A percentile compares a stretch with the other conserved stretches of the same genome.
phyloP scores from a whole-genome alignment of 2,329 filamentous ascomycete species.

The Aspergillus novoparasiticus region DNA sequence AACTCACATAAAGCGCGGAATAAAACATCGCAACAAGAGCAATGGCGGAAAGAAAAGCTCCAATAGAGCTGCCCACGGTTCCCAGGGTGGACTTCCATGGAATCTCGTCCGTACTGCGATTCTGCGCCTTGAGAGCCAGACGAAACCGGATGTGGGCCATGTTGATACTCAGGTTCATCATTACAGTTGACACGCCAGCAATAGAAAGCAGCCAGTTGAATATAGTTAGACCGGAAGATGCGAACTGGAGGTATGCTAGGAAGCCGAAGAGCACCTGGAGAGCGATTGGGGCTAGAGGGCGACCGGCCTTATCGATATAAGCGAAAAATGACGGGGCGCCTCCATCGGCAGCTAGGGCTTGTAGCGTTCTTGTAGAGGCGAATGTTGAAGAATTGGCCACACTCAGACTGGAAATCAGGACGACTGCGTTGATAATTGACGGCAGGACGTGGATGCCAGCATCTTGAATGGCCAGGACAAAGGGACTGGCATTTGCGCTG shows the following conservation, averaged over 20 bases:
- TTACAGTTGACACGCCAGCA: background rate
- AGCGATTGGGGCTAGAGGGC: background rate
- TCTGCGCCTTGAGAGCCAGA: background rate
- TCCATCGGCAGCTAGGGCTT: background rate
- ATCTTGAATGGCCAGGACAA: background rate
- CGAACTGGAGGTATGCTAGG: background rate
- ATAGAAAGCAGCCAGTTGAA: background rate
- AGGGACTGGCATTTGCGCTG: background rate
- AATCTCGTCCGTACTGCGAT: background rate
- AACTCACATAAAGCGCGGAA: background rate
- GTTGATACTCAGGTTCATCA: background rate
- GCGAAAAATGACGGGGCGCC: background rate
- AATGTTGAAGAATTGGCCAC: background rate
- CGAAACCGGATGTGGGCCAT: background rate
- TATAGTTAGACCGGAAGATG: background rate
- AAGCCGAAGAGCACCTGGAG: background rate
- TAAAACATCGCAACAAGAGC: background rate
- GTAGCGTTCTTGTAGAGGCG: background rate
- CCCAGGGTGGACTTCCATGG: background rate
- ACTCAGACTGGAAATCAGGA: background rate
- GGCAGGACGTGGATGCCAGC: background rate
- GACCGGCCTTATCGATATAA: background rate
- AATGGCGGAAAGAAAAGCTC: background rate
- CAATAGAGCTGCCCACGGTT: background rate
- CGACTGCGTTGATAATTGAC: background rate